phyloP scores from a whole-genome alignment of 1,284 basidiomycete species.

The Apiotrichum mycotoxinovorans region DNA sequence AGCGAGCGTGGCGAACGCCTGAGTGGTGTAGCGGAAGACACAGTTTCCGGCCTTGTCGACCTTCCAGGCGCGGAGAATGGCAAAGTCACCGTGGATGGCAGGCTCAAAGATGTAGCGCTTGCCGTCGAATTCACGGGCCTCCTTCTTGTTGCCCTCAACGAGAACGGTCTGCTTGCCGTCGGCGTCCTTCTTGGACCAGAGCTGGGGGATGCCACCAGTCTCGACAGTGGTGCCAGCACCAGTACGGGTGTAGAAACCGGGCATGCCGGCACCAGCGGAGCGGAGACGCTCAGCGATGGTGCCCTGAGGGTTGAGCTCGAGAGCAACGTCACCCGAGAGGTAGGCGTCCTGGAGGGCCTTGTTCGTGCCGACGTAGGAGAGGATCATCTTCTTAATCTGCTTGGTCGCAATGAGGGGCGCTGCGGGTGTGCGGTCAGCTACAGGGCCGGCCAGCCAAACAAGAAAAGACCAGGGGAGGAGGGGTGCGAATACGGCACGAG shows the following conservation, averaged over 20 bases:
- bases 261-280: conserved; percentile 89
- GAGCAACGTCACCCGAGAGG: conserved; percentile 71
- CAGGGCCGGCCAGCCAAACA: not conserved
- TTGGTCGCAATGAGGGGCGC: conserved; percentile 68
- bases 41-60: conserved; percentile 85
- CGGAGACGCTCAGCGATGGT: conserved; percentile 88
- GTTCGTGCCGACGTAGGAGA: conserved; percentile 73
- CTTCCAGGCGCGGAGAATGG: conserved; percentile 91
- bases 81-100: conserved; percentile 79
- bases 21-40: conserved; percentile 80
- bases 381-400: conserved; percentile 78
- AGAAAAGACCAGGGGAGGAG: too few species aligned
- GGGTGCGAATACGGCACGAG: too few species aligned
- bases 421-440: conserved; percentile 45
- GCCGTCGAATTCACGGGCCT: conserved; percentile 74
- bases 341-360: conserved; percentile 60
- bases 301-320: conserved; percentile 88
- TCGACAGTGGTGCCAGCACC: conserved; percentile 84
- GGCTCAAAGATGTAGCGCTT: conserved; percentile 82
- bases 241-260: conserved; percentile 93
- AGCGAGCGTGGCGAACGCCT: conserved; percentile 84
- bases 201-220: conserved; percentile 61
- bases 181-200: conserved; percentile 32
- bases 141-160: conserved; percentile 70
- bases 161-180: conserved; percentile 53